Base-by-base conservation (phyloP, 2,329 filamentous ascomycete species). In the Talaromyces sp. region DNA sequence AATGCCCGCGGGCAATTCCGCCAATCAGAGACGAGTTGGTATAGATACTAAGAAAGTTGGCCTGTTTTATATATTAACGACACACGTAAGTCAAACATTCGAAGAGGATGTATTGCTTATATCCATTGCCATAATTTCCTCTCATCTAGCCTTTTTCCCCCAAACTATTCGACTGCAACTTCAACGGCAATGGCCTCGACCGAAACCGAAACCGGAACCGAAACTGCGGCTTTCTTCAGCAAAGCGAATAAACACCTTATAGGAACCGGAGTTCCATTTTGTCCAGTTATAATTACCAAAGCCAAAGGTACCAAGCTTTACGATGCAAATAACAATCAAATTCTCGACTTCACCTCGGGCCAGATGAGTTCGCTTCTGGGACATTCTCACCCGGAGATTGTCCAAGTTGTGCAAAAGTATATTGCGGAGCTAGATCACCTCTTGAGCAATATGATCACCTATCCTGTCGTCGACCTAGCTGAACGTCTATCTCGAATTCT, bases 311-410 rank as follows among this genome's bases (percentile, higher is more conserved):
- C 77, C 0, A 70, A 73, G 9, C 74, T 85, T 23, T 84, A 81
- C 67, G 79, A 79, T 50, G 69, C 73, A 0, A 64, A 70, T 3
- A 76, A 76, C 18, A 75, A 77, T 14, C 70, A 75, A 56, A 79
- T 87, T 59, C 77, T 87, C 0, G 84, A 87, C 70, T 86, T 81
- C 73, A 87, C 84, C 0, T 86, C 84, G 0, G 84, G 84, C 14
- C 85, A 87, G 64, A 87, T 87, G 83, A 82, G 79, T 6, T 86
- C 80, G 36, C 75, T 87, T 0, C 73, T 87, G 1, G 85, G 84
- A 7, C 85, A 87, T 67, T 80, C 79, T 0, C 80, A 87, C 65
- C 81, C 83, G 0, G 84, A 88, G 63, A 82, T 87, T 57, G 83
- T 86, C 28, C 72, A 82, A 57, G 80, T 81, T 0, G 81, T 87